Evolutionary conservation across 805 yeast genomes (phyloP), one percentile per base, ranked within the genome.

Genomic region (Candida railenensis): DNA sequence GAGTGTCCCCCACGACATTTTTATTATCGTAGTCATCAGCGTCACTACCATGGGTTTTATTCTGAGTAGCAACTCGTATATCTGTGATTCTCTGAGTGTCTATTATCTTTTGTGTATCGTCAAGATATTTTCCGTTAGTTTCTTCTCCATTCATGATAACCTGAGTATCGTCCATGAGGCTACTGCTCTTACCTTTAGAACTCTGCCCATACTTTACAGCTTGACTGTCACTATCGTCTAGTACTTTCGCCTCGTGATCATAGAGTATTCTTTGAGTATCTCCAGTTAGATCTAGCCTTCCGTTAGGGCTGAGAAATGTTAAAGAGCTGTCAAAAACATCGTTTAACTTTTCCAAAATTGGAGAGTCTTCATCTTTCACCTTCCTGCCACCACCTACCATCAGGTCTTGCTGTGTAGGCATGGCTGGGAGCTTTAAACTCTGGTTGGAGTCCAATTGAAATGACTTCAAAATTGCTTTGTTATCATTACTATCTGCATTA

Each of bases 61-160:
- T 51, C 34, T 53, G 59, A 20, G 58, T 57, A 42, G 54, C 56
- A 18, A 44, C 43, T 7, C 15, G 30, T 4, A 22, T 34, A 28
- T 40, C 43, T n/a, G 28, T 9, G 4, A 32, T 37, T 21, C 20
- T 34, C 22, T 25, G 42, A 15, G 42, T 39, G 12, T 36, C 39
- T 12, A 14, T 34, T 12, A 21, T 20, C 33, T 14, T 22, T 38
- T 34, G 45, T 22, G 45, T 42, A 37, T 34, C 45, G 14, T 22
- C 21, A 25, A 25, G 11, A 11, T 4, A 36, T 36, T 22, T 16
- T 16, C 37, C 15, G 37, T 18, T 16, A 15, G 8, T 36, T 19
- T 12, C 22, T 22, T 5, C 21, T 16, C 21, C 12, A 15, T 14
- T 8, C 8, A 16, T 14, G 15, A 15, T 16, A 16, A 34, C 15